These are phyloP conservation scores for Cydonia oblonga DNA, from an alignment of 331 rosid genomes.

Conservation along the genomic window DNA sequence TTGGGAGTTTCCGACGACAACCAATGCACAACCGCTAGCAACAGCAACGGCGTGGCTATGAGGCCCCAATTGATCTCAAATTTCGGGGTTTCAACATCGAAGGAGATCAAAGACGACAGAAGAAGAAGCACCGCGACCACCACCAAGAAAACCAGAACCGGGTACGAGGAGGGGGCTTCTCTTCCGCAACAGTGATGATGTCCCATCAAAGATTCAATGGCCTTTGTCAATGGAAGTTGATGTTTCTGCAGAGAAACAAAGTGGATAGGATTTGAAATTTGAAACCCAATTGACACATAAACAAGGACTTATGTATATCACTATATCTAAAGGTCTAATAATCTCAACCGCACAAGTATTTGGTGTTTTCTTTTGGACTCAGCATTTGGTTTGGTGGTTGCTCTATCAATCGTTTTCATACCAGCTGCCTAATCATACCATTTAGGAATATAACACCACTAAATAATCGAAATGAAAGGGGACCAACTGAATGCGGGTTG, in stretches of 20 bases:
- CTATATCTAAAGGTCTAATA: not conserved
- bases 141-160: conserved; percentile 38
- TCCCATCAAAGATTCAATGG: conserved; percentile 26
- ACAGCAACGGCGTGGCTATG: conserved; percentile 17
- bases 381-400: conserved; percentile 17
- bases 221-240: not conserved
- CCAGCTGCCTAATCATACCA: conserved; percentile 5
- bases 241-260: not conserved
- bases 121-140: conserved; percentile 37
- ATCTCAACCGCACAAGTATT: conserved; percentile 19
- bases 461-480: not conserved
- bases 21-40: conserved; percentile 30
- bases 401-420: conserved; percentile 11
- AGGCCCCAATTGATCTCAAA: conserved; percentile 12
- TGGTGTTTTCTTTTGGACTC: not conserved
- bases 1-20: conserved; percentile 25
- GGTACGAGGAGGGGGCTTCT: conserved; percentile 23
- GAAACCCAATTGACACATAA: not conserved
- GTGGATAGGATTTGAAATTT: not conserved
- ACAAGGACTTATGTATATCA: not conserved
- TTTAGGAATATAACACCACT: conserved; percentile 1
- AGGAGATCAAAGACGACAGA: conserved; percentile 32
- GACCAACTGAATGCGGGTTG: not conserved
- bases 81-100: conserved; percentile 2
- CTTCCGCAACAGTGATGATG: conserved; percentile 22